A percentile compares a stretch with the other conserved stretches of the same genome.
Conservation (phyloP, 192 early-diverging fungal species). For the Coemansia aciculifera region DNA sequence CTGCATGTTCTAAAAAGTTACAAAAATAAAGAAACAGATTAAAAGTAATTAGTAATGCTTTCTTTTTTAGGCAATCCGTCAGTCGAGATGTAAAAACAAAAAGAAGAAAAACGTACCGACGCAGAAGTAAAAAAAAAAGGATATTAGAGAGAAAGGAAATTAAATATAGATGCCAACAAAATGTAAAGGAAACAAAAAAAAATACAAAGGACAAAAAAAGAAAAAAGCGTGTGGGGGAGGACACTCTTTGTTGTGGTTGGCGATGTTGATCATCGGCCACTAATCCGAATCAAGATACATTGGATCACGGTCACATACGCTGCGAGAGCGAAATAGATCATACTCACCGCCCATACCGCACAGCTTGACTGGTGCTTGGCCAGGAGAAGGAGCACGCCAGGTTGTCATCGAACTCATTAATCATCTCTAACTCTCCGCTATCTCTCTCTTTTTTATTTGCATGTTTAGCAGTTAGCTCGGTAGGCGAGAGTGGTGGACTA, state of each 20-base stretch:
- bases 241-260: neutral
- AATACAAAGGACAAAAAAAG: neutral
- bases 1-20: neutral
- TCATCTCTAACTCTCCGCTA: no score
- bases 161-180: conserved; percentile 1
- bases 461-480: no score
- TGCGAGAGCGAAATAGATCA: no score
- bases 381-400: no score
- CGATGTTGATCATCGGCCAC: neutral
- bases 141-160: conserved; percentile 5
- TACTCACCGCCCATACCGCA: no score
- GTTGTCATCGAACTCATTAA: no score
- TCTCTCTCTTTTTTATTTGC: no score
- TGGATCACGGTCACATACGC: no score
- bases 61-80: no score
- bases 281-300: no score
- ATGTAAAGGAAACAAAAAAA: conserved; percentile 4
- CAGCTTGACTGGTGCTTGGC: no score
- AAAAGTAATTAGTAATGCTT: neutral
- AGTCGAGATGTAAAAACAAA: neutral
- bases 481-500: no score
- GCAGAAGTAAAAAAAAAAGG: neutral
- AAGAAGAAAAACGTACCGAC: neutral
- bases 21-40: neutral
- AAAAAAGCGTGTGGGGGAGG: neutral